Evolutionary conservation across 1,139 yeast genomes (phyloP), one percentile per base, ranked within the genome.

Genomic region (Yamadazyma triangularis): DNA sequence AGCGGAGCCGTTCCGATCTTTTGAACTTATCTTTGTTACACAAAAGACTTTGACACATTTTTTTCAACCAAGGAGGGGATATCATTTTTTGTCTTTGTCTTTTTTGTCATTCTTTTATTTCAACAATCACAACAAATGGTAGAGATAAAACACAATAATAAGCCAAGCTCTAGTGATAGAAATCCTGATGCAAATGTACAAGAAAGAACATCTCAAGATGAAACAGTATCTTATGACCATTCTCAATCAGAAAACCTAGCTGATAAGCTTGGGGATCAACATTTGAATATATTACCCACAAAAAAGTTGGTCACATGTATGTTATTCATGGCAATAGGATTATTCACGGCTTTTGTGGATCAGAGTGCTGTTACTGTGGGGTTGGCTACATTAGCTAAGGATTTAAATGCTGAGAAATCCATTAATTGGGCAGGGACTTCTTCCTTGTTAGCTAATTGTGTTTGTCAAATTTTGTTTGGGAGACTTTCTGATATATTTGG

Each of bases 381-480:
- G 3, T 49, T 66, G 25, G 48, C 71, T 1, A 36, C 38, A 3
- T 64, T 66, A 20, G 68, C 60, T 12, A 47, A 52, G 28, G 68
- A 62, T 26, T 49, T 66, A 28, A 35, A 58, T 23, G 61, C 68
- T 13, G 56, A 62, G 37, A 49, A 52, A 25, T 51, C 68, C 9
- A 65, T 66, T 33, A 65, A 71, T 31, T 72, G 77, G 76, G 75
- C 75, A 2, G 77, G 76, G 34, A 68, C 76, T 4, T 62, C 77
- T 10, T 48, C 67, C 5, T 48, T 72, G 32, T 56, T 71, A 30
- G 72, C 73, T 14, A 66, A 64, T 35, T 57, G 67, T 19, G 69
- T 64, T 16, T 65, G 66, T 42, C 73, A 66, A 43, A 70, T 66
- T 3, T 47, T 67, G 18, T 65, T 64, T 36, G 74, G 73, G 4